Conservation (phyloP, 2,329 filamentous ascomycete species). For the Trichoderma afroharzianum region DNA sequence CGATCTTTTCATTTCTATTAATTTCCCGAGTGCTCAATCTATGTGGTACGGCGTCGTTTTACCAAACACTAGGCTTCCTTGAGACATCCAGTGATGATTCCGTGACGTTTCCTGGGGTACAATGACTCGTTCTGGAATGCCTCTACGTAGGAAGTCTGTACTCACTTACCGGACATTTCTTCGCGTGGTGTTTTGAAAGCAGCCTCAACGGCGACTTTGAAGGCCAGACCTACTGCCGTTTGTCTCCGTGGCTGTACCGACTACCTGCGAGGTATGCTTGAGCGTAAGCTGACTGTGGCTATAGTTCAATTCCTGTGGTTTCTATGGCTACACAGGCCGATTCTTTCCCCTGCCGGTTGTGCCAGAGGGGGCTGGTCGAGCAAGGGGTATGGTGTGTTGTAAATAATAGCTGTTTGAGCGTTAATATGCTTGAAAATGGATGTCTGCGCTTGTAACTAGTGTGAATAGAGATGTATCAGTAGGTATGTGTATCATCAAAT, state of each 20-base stretch:
- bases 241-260: neutral
- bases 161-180: constrained; percentile 1
- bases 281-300: constrained; percentile 6
- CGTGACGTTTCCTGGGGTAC: constrained; percentile 14
- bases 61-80: neutral
- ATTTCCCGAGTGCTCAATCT: neutral
- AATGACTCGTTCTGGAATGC: neutral
- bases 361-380: neutral
- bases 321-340: neutral
- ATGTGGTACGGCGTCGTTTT: neutral
- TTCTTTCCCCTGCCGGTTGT: neutral
- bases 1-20: neutral
- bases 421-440: neutral
- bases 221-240: neutral
- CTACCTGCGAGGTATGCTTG: neutral
- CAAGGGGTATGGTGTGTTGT: neutral
- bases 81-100: neutral
- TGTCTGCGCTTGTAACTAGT: no score
- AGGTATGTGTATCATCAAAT: no score
- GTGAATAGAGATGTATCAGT: no score
- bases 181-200: neutral
- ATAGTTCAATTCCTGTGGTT: neutral
- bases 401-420: neutral
- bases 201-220: neutral
- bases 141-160: constrained; percentile 10